These are phyloP conservation scores for Elongisporangium prolatum DNA, from an alignment of 352 stramenopile genomes.

Conservation along the genomic window DNA sequence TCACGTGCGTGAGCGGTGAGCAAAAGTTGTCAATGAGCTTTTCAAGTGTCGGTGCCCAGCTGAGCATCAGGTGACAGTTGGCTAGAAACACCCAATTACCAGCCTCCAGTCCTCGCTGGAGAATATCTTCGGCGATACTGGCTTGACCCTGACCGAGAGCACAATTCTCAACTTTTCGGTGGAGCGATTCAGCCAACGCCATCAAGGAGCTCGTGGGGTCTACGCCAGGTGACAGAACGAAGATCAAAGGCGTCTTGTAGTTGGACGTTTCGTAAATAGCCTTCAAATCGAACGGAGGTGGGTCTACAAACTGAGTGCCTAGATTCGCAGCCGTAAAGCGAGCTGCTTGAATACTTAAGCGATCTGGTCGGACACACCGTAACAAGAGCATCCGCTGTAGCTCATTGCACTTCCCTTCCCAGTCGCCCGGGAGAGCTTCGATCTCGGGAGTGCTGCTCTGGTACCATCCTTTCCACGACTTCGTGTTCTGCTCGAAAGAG, in stretches of 20 bases:
- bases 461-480: slow-evolving; percentile 82
- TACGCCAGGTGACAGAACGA: slow-evolving; percentile 93
- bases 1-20: slow-evolving; percentile 46
- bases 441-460: slow-evolving; percentile 88
- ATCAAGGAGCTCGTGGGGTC: slow-evolving; percentile 93
- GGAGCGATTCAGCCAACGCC: slow-evolving; percentile 70
- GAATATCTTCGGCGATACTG: slow-evolving; percentile 85
- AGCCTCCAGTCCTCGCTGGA: slow-evolving; percentile 78
- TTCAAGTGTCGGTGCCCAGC: slow-evolving; percentile 93
- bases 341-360: slow-evolving; percentile 88
- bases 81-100: slow-evolving; percentile 95
- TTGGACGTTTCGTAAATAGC: slow-evolving; percentile 88
- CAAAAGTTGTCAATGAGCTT: slow-evolving; percentile 92
- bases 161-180: slow-evolving; percentile 89
- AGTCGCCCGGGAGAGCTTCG: slow-evolving; percentile 89
- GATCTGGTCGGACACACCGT: slow-evolving; percentile 89
- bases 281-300: slow-evolving; percentile 90
- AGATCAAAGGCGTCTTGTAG: slow-evolving; percentile 92
- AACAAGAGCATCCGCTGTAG: slow-evolving; percentile 93
- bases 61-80: slow-evolving; percentile 96
- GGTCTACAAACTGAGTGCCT: slow-evolving; percentile 90
- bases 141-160: slow-evolving; percentile 93
- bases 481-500: slow-evolving; percentile 88
- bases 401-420: slow-evolving; percentile 91
- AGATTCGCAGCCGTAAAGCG: slow-evolving; percentile 91